These are phyloP conservation scores for Hyphopichia fennica DNA, from an alignment of 1,139 yeast species.

Conservation along the genomic window DNA sequence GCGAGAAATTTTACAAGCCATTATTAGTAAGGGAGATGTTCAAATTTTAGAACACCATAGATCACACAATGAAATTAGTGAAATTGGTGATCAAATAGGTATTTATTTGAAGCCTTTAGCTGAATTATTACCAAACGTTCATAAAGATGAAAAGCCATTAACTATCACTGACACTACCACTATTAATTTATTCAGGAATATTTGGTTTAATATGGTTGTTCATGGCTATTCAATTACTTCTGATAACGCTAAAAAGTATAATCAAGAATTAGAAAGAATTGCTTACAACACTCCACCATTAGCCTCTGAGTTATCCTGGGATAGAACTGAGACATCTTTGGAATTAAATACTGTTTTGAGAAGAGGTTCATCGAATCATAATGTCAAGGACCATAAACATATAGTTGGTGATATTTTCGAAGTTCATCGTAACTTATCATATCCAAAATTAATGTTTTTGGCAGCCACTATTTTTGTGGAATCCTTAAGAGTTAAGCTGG, in stretches of 20 bases:
- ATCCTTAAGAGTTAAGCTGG: slow-evolving; percentile 72
- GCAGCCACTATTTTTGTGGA: slow-evolving; percentile 83
- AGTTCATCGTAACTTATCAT: slow-evolving; percentile 57
- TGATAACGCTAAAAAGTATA: slow-evolving; percentile 48
- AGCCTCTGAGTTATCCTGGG: slow-evolving; percentile 84
- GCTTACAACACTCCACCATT: slow-evolving; percentile 91
- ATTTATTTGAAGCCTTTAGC: slow-evolving; percentile 74
- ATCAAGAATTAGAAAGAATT: slow-evolving; percentile 58
- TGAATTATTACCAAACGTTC: slow-evolving; percentile 61
- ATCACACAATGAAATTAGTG: slow-evolving; percentile 74
- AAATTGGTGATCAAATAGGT: slow-evolving; percentile 75
- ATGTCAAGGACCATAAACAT: slow-evolving; percentile 73
- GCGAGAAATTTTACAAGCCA: slow-evolving; percentile 62
- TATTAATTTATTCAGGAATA: slow-evolving; percentile 69
- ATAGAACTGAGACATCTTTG: slow-evolving; percentile 85
- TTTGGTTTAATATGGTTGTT: slow-evolving; percentile 93
- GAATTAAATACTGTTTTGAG: slow-evolving; percentile 90
- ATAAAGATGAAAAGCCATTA: slow-evolving; percentile 37
- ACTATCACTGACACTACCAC: slow-evolving; percentile 45
- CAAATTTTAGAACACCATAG: slow-evolving; percentile 79
- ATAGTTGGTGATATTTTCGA: slow-evolving; percentile 53
- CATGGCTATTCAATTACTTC: slow-evolving; percentile 80
- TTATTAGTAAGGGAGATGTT: slow-evolving; percentile 80
- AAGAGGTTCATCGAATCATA: slow-evolving; percentile 84
- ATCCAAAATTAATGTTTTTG: slow-evolving; percentile 83